Conservation (phyloP, 2,329 filamentous ascomycete species). For the Pestalotiopsis sp. region DNA sequence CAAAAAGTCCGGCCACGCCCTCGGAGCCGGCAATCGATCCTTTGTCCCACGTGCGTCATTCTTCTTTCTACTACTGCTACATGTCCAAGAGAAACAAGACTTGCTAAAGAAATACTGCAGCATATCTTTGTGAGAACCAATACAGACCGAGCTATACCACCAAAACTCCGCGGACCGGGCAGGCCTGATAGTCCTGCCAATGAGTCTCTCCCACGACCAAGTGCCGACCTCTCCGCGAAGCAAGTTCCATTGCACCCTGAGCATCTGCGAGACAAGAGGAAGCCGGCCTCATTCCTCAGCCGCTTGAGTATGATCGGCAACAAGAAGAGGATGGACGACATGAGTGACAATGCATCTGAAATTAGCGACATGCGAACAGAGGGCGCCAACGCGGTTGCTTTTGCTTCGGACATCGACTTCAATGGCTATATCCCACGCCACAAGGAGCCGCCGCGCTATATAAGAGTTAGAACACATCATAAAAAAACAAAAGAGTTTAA, state of each 20-base stretch:
- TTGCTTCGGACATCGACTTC: slow-evolving; percentile 74
- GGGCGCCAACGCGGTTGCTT: slow-evolving; percentile 81
- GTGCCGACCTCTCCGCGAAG: slow-evolving; percentile 45
- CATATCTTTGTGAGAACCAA: slow-evolving; percentile 47
- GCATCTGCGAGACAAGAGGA: slow-evolving; percentile 67
- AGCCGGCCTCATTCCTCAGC: slow-evolving; percentile 88
- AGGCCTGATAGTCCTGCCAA: slow-evolving; percentile 54
- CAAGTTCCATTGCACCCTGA: slow-evolving; percentile 38
- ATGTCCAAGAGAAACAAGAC: neutral
- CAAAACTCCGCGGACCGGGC: slow-evolving; percentile 55
- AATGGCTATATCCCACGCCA: slow-evolving; percentile 82
- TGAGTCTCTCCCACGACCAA: slow-evolving; percentile 42
- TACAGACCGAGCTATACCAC: slow-evolving; percentile 34
- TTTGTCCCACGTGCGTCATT: slow-evolving; percentile 64
- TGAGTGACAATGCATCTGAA: slow-evolving; percentile 70
- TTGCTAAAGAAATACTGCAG: slow-evolving; percentile 30
- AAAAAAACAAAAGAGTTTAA: slow-evolving; percentile 85
- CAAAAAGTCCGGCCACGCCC: slow-evolving; percentile 7
- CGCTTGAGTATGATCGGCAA: slow-evolving; percentile 78
- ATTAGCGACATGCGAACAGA: slow-evolving; percentile 69
- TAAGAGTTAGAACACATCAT: slow-evolving; percentile 79
- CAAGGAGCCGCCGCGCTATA: slow-evolving; percentile 88
- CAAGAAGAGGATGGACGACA: slow-evolving; percentile 68
- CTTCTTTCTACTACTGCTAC: neutral
- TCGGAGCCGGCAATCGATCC: slow-evolving; percentile 60